phyloP scores from a whole-genome alignment of 345 rosid species.

The Limnanthes douglasii region DNA sequence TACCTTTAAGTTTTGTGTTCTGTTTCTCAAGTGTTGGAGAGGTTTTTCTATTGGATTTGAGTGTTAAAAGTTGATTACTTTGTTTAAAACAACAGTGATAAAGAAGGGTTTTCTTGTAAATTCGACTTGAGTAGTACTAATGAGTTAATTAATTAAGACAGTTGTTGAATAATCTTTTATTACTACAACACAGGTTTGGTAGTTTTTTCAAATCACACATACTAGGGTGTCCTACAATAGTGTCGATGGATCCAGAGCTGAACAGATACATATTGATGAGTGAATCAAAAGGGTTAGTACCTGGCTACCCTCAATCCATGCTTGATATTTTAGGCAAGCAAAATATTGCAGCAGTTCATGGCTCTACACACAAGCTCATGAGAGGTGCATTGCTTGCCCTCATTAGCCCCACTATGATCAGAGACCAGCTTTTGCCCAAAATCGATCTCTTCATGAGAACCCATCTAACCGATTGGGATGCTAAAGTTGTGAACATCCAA shows the following conservation, averaged over 20 bases:
- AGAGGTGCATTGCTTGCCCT: slow-evolving; percentile 72
- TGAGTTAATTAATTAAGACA: neutral
- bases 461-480: slow-evolving; percentile 60
- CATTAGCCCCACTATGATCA: slow-evolving; percentile 66
- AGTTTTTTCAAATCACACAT: slow-evolving; percentile 85
- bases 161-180: slow-evolving; percentile 1
- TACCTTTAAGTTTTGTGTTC: no score
- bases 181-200: slow-evolving; percentile 38
- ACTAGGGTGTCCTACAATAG: slow-evolving; percentile 82
- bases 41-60: no score
- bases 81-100: slow-evolving; percentile 5
- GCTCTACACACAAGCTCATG: slow-evolving; percentile 69
- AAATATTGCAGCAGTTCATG: slow-evolving; percentile 95
- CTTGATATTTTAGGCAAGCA: slow-evolving; percentile 77
- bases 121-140: neutral
- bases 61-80: no score
- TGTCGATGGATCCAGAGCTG: slow-evolving; percentile 93
- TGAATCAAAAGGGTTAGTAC: slow-evolving; percentile 83
- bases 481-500: slow-evolving; percentile 49
- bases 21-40: no score
- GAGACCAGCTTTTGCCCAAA: slow-evolving; percentile 61
- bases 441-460: slow-evolving; percentile 76
- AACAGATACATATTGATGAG: slow-evolving; percentile 74
- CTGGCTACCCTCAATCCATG: slow-evolving; percentile 97
- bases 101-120: slow-evolving; percentile 16